A percentile compares a stretch with the other conserved stretches of the same genome.
Conservation (phyloP, 2,329 filamentous ascomycete species). For the Rutstroemia sp. region DNA sequence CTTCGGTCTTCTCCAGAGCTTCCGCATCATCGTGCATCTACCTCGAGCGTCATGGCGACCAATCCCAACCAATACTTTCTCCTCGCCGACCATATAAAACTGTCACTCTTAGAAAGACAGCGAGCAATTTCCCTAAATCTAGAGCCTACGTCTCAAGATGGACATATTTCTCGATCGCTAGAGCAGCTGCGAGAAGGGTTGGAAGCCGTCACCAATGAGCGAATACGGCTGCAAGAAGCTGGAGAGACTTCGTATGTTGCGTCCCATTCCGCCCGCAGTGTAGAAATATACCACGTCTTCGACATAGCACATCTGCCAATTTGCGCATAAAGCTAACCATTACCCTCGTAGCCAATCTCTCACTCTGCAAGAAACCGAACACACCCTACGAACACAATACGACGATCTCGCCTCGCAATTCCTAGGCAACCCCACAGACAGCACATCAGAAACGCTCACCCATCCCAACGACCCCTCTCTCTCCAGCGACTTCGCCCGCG, state of each 20-base stretch:
- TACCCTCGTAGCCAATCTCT: conserved; percentile 24
- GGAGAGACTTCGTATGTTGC: conserved; percentile 53
- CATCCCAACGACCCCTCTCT: conserved; percentile 59
- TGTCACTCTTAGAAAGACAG: conserved; percentile 87
- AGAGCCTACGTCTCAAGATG: conserved; percentile 66
- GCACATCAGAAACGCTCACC: conserved; percentile 44
- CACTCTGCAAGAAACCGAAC: conserved; percentile 58
- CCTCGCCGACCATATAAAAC: conserved; percentile 92
- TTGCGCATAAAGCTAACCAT: not conserved
- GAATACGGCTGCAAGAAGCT: conserved; percentile 53
- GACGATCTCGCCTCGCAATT: conserved; percentile 75
- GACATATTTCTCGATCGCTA: conserved; percentile 80
- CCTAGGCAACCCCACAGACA: conserved; percentile 51
- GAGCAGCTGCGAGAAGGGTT: conserved; percentile 81
- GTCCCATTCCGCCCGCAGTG: not conserved
- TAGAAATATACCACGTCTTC: not conserved
- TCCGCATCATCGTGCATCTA: not conserved
- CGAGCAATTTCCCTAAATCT: conserved; percentile 76
- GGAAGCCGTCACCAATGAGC: conserved; percentile 57
- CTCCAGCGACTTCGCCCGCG: conserved; percentile 56
- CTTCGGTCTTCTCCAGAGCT: not conserved
- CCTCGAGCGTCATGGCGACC: conserved; percentile 35
- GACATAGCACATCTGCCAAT: not conserved
- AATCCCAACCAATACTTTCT: conserved; percentile 76
- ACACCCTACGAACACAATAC: conserved; percentile 65